Base-by-base conservation (phyloP, 1,284 basidiomycete species). In the Microstroma glucosiphilum region DNA sequence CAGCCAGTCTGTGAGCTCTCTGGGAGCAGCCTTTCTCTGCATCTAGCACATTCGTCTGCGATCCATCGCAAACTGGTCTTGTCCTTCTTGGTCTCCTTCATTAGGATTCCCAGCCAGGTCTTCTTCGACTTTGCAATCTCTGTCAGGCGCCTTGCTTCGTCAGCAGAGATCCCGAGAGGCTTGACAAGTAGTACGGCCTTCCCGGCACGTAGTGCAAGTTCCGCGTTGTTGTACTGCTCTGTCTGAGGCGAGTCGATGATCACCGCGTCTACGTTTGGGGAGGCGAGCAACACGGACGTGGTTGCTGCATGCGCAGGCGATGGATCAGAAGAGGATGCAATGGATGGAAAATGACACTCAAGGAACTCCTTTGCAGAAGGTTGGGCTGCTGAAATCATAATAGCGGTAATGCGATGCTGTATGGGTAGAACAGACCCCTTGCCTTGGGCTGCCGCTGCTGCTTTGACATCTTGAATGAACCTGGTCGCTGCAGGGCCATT, bases 91-190 rank as follows among this genome's bases (percentile, higher is more conserved):
- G 21, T 21, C 51, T 54, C 25, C 21, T 23, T 26, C 57, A 68
- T 68, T 41, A 66, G 60, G 40, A 65, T 69, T 0, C 68, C 70
- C n/a, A 70, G 63, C 60, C 70, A 71, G 41, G 58, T 68, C 2
- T 64, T 64, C 30, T 69, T 71, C 26, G 63, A 62, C 4, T 60
- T 60, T 0, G 60, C 60, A 6, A 61, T 15, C 13, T 61, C 30
- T 13, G 54, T 43, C 12, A 61, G 40, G 6, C 42, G 57, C 17
- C 40, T n/a, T 40, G 56, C 60, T 25, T 61, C 57, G 11, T 41
- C n/a, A 17, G n/a, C 23, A 7, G 12, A 40, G 25, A 61, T 40
- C 2, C 40, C 57, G 12, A 61, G 37, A 8, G 60, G 60, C 23
- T 49, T 40, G 2, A 26, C 40, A 1, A 61, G 15, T 9, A 61